phyloP scores from a whole-genome alignment of 169 alveolate genomes.

The Cyclospora cayetanensis region DNA sequence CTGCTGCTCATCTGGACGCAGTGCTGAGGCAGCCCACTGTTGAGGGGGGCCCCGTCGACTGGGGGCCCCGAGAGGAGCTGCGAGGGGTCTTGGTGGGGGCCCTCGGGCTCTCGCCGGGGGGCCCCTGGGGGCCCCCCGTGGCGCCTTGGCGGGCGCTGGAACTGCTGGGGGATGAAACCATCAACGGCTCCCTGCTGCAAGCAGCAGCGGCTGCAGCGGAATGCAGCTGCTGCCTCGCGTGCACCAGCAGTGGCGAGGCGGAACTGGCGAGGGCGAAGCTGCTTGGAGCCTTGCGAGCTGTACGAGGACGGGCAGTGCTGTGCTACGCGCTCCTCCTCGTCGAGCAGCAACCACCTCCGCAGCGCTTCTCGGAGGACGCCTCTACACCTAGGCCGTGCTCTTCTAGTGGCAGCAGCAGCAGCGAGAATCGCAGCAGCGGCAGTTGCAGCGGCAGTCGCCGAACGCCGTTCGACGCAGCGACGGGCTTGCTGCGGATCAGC shows the following conservation, averaged over 20 bases:
- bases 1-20: no score
- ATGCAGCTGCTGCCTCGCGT: neutral
- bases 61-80: no score
- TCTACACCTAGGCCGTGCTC: no score
- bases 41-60: no score
- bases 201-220: neutral
- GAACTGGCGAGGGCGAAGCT: neutral
- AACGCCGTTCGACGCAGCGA: no score
- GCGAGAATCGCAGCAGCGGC: neutral
- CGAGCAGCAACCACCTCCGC: no score
- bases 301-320: neutral
- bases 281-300: neutral
- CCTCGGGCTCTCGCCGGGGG: neutral
- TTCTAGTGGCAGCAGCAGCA: slow-evolving; percentile 53
- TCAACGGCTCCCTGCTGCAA: neutral
- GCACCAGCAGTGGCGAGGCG: neutral
- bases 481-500: no score
- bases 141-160: neutral
- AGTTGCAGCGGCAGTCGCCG: neutral
- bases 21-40: no score
- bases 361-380: no score
- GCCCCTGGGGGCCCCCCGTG: neutral
- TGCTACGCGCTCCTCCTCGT: no score
- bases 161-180: neutral
- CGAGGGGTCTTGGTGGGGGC: no score